These are phyloP conservation scores for Saccharomycodes ludwigii DNA, from an alignment of 805 yeast species.

Conservation along the genomic window DNA sequence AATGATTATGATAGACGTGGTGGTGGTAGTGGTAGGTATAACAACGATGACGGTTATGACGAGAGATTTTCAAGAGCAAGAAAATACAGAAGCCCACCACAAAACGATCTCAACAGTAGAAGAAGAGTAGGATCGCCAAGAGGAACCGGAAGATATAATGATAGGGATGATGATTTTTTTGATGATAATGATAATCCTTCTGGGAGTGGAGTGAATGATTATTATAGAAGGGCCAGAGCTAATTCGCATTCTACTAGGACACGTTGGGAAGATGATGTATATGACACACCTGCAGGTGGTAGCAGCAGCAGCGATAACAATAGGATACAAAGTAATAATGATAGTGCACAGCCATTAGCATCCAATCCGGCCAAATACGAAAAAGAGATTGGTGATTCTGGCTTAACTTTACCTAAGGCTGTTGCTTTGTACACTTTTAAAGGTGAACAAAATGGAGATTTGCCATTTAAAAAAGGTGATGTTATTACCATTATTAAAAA, in stretches of 20 bases:
- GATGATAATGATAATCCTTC: constrained; percentile 21
- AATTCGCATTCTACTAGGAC: constrained; percentile 19
- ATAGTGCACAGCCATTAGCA: constrained; percentile 26
- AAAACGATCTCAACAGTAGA: no score
- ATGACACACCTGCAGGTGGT: constrained; percentile 37
- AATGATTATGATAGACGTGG: constrained; percentile 6
- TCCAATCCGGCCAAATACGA: constrained; percentile 31
- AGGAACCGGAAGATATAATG: no score
- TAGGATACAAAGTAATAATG: constrained; percentile 17
- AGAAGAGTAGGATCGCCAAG: no score
- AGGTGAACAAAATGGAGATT: constrained; percentile 90
- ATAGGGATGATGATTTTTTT: no score
- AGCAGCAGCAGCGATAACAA: constrained; percentile 15
- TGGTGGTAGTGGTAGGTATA: constrained; percentile 7
- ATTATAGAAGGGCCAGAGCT: constrained; percentile 22
- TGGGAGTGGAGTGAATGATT: constrained; percentile 30
- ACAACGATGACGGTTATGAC: constrained; percentile 11
- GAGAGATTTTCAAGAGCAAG: constrained; percentile 2
- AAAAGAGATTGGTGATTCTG: constrained; percentile 25
- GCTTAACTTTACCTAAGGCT: constrained; percentile 52
- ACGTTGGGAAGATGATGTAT: constrained; percentile 85
- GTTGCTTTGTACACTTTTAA: constrained; percentile 80
- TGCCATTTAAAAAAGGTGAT: constrained; percentile 90
- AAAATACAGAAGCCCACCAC: constrained; percentile 1
- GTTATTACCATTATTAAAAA: constrained; percentile 76